A percentile compares a stretch with the other conserved stretches of the same genome.
These are phyloP conservation scores for Spiraea crenata DNA, from an alignment of 331 rosid genomes.

Conservation along the genomic window DNA sequence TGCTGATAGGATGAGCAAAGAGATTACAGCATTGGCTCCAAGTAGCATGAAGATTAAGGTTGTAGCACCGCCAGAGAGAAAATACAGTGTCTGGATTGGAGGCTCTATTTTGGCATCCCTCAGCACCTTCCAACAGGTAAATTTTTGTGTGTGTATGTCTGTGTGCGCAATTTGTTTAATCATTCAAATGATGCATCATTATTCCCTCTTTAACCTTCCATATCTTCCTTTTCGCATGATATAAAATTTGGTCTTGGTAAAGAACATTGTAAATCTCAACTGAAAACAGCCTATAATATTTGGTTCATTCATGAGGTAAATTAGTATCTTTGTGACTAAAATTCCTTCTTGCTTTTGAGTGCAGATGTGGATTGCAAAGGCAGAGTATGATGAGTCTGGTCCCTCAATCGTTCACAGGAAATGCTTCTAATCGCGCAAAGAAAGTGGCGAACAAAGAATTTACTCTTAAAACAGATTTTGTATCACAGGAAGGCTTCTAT, in stretches of 20 bases:
- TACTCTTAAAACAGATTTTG: slow-evolving; percentile 38
- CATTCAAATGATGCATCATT: not conserved
- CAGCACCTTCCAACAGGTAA: slow-evolving; percentile 99
- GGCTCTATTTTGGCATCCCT: slow-evolving; percentile 98
- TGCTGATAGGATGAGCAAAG: slow-evolving; percentile 99
- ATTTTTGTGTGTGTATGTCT: not conserved
- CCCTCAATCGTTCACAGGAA: slow-evolving; percentile 99
- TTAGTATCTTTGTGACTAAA: not conserved
- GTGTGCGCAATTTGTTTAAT: not conserved
- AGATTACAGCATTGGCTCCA: slow-evolving; percentile 93
- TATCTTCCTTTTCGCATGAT: not conserved
- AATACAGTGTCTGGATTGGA: slow-evolving; percentile 99
- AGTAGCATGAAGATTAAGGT: slow-evolving; percentile 97
- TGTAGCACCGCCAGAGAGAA: slow-evolving; percentile 97
- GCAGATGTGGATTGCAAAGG: slow-evolving; percentile 99
- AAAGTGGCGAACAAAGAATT: slow-evolving; percentile 45
- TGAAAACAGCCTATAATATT: not conserved
- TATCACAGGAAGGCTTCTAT: slow-evolving; percentile 48
- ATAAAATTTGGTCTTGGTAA: not conserved
- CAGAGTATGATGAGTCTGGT: slow-evolving; percentile 95
- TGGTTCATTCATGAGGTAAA: too few species aligned
- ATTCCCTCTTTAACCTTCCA: not conserved
- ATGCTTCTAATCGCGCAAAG: slow-evolving; percentile 69
- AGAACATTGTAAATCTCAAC: not conserved
- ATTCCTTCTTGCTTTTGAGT: slow-evolving; percentile 8